Evolutionary conservation across 495 filamentous ascomycete genomes (phyloP), one percentile per base, ranked within the genome.

Genomic region (Penicillium salamii): DNA sequence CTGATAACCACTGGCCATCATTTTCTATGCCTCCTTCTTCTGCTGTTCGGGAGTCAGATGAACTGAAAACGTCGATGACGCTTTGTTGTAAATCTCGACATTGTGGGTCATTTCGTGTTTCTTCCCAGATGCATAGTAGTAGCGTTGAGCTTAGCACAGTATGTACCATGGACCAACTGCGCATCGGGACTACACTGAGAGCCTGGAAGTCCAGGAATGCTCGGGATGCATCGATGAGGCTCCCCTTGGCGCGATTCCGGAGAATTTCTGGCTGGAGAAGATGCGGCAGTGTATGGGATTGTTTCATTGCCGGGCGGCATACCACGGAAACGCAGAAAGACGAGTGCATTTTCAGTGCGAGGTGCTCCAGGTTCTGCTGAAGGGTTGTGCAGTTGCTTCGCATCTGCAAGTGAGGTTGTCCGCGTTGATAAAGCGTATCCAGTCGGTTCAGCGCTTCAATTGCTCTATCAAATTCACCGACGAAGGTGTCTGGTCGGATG

Each of bases 161-260:
- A 47, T 69, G 66, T 8, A 70, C 59, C 67, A 72, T 72, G 1
- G 67, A 72, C 65, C 67, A 70, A 23, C 46, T 72, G 0, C 69
- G 52, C 8, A 69, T 28, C 0, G 67, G 69, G 0, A 70, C 62
- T 17, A 67, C 53, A 15, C 66, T 69, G 1, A 70, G 50, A 0
- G 62, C 61, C 23, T 69, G 62, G 20, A 67, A 69, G 17, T 72
- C 65, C 0, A 70, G 51, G 42, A 70, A 72, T 5, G 63, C 59
- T 19, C 49, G 62, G 1, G 66, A 63, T 1, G 68, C 65, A 34
- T 65, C 57, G 6, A 69, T 55, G 8, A 71, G 42, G 19, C 68
- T 64, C 7, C 36, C 51, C 24, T 57, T 68, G 1, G 65, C 66
- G 17, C 65, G 54, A 0, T 12, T 42, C 0, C 65, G 65, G 2